A percentile compares a stretch with the other conserved stretches of the same genome.
Conservation (phyloP, 495 filamentous ascomycete genomes). For the Penicillium maclennaniae region DNA sequence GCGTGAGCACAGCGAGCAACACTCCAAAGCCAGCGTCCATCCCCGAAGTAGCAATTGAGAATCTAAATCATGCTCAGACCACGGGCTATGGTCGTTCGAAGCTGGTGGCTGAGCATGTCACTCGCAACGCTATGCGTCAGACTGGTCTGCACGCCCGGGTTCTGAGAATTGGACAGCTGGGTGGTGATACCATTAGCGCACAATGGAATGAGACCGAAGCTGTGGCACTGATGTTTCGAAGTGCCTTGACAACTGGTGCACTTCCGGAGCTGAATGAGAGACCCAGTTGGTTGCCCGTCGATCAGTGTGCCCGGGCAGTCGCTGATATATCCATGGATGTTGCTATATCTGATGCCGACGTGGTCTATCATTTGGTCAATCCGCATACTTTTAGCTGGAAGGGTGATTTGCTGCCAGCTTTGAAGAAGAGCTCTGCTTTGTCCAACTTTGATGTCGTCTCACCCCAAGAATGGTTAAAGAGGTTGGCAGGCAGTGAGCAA, state of each 20-base stretch:
- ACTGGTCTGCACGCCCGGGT: slow-evolving; percentile 36
- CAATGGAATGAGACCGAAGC: slow-evolving; percentile 64
- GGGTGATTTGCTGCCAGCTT: slow-evolving; percentile 47
- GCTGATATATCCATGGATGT: slow-evolving; percentile 18
- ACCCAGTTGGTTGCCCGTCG: slow-evolving; percentile 50
- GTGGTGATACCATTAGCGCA: slow-evolving; percentile 52
- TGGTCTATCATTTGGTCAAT: slow-evolving; percentile 55
- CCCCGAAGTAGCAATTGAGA: slow-evolving; percentile 43
- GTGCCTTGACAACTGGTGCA: slow-evolving; percentile 41
- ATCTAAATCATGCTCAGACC: slow-evolving; percentile 46
- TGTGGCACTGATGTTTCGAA: slow-evolving; percentile 59
- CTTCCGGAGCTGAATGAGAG: slow-evolving; percentile 54
- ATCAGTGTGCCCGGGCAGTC: slow-evolving; percentile 29
- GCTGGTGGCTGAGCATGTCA: slow-evolving; percentile 58
- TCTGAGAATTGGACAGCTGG: slow-evolving; percentile 59
- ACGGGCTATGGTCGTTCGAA: slow-evolving; percentile 61
- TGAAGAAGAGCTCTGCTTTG: slow-evolving; percentile 35
- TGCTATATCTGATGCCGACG: slow-evolving; percentile 5
- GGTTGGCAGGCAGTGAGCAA: slow-evolving; percentile 37
- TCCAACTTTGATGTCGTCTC: slow-evolving; percentile 43
- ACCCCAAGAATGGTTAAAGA: slow-evolving; percentile 47
- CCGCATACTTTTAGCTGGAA: slow-evolving; percentile 50
- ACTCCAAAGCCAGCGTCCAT: slow-evolving; percentile 34
- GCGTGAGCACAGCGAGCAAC: slow-evolving; percentile 46
- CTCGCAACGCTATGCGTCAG: slow-evolving; percentile 36